A percentile compares a stretch with the other conserved stretches of the same genome.
Evolutionary conservation across 176 grass and related monocot species (phyloP).

Genomic region (Ananas comosus): DNA sequence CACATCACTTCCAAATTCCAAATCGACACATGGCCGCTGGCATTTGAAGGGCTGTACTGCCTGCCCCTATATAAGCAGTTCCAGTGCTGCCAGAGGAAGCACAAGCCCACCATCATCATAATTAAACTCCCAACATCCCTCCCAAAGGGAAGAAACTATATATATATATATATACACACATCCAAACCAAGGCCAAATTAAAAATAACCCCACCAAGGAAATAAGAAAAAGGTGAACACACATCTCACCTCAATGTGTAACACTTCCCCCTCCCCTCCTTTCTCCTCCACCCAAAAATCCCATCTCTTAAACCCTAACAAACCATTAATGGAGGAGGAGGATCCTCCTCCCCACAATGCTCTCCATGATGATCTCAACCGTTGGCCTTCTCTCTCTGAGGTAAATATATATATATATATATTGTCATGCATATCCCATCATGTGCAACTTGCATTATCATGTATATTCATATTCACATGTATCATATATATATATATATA

Average conservation of each 20-base stretch:
- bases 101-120: too few species aligned
- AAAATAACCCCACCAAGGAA: background rate
- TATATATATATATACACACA: too few species aligned
- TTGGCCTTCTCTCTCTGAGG: conserved; percentile 23
- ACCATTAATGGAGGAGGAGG: background rate
- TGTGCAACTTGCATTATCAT: background rate
- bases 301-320: conserved; percentile 17
- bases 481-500: too few species aligned
- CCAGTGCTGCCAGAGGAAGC: too few species aligned
- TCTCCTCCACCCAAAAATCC: conserved; percentile 9
- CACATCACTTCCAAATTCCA: too few species aligned
- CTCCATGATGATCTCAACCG: conserved; percentile 18
- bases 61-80: too few species aligned
- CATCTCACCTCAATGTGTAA: conserved; percentile 16
- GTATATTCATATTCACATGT: background rate
- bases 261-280: conserved; percentile 18
- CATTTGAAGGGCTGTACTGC: too few species aligned
- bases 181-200: background rate
- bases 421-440: background rate
- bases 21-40: too few species aligned
- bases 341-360: conserved; percentile 7
- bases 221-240: background rate
- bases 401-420: conserved; percentile 8
- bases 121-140: too few species aligned
- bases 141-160: too few species aligned